Conservation (phyloP, 2,329 filamentous ascomycete genomes). For the Onygenales sp. region DNA sequence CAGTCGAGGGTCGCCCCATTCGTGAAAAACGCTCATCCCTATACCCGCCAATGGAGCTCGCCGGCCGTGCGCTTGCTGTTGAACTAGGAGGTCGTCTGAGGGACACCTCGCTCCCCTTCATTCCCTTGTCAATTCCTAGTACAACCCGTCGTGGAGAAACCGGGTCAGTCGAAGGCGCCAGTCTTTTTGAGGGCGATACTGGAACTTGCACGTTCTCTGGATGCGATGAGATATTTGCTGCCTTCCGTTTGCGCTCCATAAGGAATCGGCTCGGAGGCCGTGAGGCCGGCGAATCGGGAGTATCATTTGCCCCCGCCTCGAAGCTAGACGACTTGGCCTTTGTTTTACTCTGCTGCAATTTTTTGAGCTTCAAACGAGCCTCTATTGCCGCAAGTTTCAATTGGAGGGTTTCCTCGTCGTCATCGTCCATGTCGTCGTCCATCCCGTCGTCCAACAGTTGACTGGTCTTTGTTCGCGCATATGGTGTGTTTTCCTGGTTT, state of each 20-base stretch:
- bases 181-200: slow-evolving; percentile 55
- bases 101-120: slow-evolving; percentile 72
- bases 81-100: slow-evolving; percentile 55
- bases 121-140: slow-evolving; percentile 81
- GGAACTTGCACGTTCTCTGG: slow-evolving; percentile 60
- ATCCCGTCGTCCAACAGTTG: slow-evolving; percentile 14
- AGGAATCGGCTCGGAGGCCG: slow-evolving; percentile 13
- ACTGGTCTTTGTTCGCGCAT: slow-evolving; percentile 8
- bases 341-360: slow-evolving; percentile 56
- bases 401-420: slow-evolving; percentile 84
- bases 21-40: slow-evolving; percentile 19
- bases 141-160: slow-evolving; percentile 71
- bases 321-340: slow-evolving; percentile 30
- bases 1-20: slow-evolving; percentile 11
- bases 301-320: slow-evolving; percentile 15
- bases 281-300: slow-evolving; percentile 13
- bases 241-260: slow-evolving; percentile 12
- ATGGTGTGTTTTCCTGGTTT: slow-evolving; percentile 2
- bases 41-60: slow-evolving; percentile 18
- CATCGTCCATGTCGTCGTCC: slow-evolving; percentile 45
- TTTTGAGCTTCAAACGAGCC: slow-evolving; percentile 78
- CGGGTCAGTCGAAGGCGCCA: slow-evolving; percentile 40
- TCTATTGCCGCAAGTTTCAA: slow-evolving; percentile 83
- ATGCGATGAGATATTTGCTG: slow-evolving; percentile 9
- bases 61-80: slow-evolving; percentile 20